phyloP scores from a whole-genome alignment of 1,284 basidiomycete genomes.

The Rhodotorula glutinis region DNA sequence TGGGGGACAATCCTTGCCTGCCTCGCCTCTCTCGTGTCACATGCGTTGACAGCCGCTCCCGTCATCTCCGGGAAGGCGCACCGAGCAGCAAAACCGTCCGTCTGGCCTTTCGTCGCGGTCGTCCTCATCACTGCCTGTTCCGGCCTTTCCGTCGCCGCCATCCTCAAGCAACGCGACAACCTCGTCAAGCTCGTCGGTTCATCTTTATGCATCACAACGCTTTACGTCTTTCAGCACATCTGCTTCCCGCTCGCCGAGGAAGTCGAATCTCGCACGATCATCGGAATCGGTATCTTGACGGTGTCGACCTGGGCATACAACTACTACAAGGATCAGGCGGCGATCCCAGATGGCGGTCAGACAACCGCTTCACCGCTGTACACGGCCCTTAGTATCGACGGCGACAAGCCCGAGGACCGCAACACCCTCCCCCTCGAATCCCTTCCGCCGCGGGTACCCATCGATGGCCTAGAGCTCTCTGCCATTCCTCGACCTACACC shows the following conservation, averaged over 20 bases:
- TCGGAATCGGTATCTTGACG: constrained; percentile 20
- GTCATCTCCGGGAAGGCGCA: neutral
- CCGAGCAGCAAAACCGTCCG: neutral
- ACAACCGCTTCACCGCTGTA: neutral
- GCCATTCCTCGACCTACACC: neutral
- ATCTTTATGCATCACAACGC: constrained; percentile 15
- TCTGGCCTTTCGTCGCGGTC: constrained; percentile 2
- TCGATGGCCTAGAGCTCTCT: too few relatives aligned
- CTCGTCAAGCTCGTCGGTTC: constrained; percentile 21
- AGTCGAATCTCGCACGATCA: neutral
- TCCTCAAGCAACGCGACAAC: constrained; percentile 18
- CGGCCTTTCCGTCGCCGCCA: constrained; percentile 12
- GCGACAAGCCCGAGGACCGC: too few relatives aligned
- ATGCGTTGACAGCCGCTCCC: neutral
- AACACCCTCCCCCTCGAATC: too few relatives aligned
- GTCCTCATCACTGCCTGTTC: constrained; percentile 3
- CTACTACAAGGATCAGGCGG: constrained; percentile 14
- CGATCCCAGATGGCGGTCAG: neutral
- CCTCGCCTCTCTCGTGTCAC: neutral
- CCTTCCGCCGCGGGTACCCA: too few relatives aligned
- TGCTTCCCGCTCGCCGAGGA: constrained; percentile 8
- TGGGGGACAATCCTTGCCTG: constrained; percentile 7
- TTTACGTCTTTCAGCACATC: constrained; percentile 14
- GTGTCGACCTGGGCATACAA: constrained; percentile 23
- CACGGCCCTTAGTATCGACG: constrained; percentile 1